Evolutionary conservation across 352 stramenopile genomes (phyloP), one percentile per base, ranked within the genome.

Genomic region (Pythium phragmiticola): DNA sequence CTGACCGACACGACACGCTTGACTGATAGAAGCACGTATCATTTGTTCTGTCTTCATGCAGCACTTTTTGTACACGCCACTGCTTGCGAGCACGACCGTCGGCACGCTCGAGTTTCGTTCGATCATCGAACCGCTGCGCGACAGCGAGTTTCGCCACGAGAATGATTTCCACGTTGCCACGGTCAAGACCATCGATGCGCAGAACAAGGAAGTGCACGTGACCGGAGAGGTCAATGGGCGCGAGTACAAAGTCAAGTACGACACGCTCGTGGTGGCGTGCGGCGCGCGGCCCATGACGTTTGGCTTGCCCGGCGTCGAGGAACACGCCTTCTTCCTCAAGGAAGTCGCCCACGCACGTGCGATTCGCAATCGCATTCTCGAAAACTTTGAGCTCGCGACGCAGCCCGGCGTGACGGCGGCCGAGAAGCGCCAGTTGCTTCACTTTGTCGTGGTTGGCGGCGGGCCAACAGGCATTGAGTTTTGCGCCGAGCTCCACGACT

Each of bases 1-100:
- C 0, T 9, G 42, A 23, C 13, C 2, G 6, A 42, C 2, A 42
- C 9, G 14, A 26, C 34, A 0, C 14, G 7, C 7, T 14, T n/a
- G 21, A 5, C 30, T 43, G 1, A 28, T 28, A 45, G 17, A 19
- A 4, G 2, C 42, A 28, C 66, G 19, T 57, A 21, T 21, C 12
- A 47, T 14, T 68, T 21, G 66, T 41, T 46, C 14, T 62, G 36
- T 67, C 3, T 57, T 33, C 8, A 47, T 57, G 21, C 56, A 93
- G 82, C 97, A 99, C 75, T 99, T 99, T 72, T 70, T 99, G 55
- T 99, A 99, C 86, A 99, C 97, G 37, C 96, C 97, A 21, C 73
- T 99, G 57, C 78, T 99, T 11, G 94, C 97, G 7, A 97, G 81
- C 36, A 98, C 95, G 33, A 98, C 96, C 2, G 90, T 97, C 9